These are phyloP conservation scores for Trichoderma citrinoviride DNA, from an alignment of 2,329 filamentous ascomycete genomes.

Conservation along the genomic window DNA sequence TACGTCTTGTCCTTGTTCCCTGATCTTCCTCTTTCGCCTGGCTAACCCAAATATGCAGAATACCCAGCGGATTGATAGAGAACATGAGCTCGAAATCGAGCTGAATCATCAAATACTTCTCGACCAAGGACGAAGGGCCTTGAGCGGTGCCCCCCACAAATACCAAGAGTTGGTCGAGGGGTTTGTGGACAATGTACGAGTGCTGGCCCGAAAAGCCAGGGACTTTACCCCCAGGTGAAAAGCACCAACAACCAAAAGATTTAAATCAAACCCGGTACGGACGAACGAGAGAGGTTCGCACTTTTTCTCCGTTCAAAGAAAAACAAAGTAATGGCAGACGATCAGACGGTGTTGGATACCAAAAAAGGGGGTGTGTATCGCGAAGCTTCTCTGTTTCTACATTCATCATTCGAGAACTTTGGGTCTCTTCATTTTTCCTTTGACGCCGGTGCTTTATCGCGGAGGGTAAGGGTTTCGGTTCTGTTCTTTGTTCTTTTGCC, in stretches of 20 bases:
- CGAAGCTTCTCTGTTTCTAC: not conserved
- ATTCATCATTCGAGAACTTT: not conserved
- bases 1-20: conserved; percentile 32
- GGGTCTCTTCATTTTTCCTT: not conserved
- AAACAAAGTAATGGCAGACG: not conserved
- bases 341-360: not conserved
- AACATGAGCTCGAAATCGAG: conserved; percentile 81
- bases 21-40: not conserved
- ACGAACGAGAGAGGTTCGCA: not conserved
- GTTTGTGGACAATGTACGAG: conserved; percentile 69
- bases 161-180: conserved; percentile 69
- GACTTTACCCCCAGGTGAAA: conserved; percentile 30
- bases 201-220: conserved; percentile 49
- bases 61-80: conserved; percentile 52
- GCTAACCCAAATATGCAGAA: conserved; percentile 33
- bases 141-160: conserved; percentile 51
- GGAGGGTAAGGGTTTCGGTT: not conserved
- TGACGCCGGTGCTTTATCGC: not conserved
- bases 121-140: conserved; percentile 61
- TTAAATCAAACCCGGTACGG: not conserved
- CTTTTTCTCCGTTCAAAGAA: not conserved
- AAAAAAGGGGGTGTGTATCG: not conserved
- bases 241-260: not conserved
- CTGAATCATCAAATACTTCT: conserved; percentile 62
- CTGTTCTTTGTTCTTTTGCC: not conserved